Conservation (phyloP, 2,329 filamentous ascomycete species). For the Xylariaceae sp. region DNA sequence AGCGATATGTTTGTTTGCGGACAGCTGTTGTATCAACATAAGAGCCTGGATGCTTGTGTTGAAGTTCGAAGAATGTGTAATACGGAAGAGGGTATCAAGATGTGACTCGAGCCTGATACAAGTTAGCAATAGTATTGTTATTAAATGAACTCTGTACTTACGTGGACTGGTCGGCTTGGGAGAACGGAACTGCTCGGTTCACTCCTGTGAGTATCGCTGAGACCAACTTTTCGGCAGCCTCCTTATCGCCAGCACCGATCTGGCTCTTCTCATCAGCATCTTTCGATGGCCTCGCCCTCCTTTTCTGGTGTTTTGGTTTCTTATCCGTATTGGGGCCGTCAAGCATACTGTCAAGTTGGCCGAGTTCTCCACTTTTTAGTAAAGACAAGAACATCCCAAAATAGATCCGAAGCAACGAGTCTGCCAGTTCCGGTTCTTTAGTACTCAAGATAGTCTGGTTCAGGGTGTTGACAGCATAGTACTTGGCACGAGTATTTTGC, state of each 20-base stretch:
- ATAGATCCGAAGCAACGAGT: slow-evolving; percentile 85
- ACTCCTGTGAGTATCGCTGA: slow-evolving; percentile 92
- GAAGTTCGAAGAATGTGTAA: slow-evolving; percentile 98
- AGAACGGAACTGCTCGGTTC: slow-evolving; percentile 94
- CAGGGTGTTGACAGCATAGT: slow-evolving; percentile 94
- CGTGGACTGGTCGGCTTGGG: slow-evolving; percentile 77
- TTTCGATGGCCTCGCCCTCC: slow-evolving; percentile 42
- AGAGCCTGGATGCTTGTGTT: slow-evolving; percentile 97
- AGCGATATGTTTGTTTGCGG: slow-evolving; percentile 77
- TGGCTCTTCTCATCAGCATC: slow-evolving; percentile 45
- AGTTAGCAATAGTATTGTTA: slow-evolving; percentile 29
- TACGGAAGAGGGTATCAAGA: slow-evolving; percentile 90
- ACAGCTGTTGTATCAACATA: slow-evolving; percentile 92
- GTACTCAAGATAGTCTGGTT: slow-evolving; percentile 93
- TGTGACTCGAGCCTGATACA: slow-evolving; percentile 75
- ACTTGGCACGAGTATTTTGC: slow-evolving; percentile 87
- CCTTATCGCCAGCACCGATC: slow-evolving; percentile 55
- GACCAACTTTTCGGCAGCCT: slow-evolving; percentile 87
- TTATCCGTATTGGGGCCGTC: slow-evolving; percentile 42
- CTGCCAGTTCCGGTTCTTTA: slow-evolving; percentile 81
- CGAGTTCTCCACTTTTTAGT: slow-evolving; percentile 66
- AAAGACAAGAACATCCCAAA: slow-evolving; percentile 86
- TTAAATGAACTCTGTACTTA: slow-evolving; percentile 49
- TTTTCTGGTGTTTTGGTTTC: slow-evolving; percentile 61
- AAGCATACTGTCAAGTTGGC: slow-evolving; percentile 47